phyloP scores from a whole-genome alignment of 768 basidiomycete species.

The Xerocomellus chrysenteron region DNA sequence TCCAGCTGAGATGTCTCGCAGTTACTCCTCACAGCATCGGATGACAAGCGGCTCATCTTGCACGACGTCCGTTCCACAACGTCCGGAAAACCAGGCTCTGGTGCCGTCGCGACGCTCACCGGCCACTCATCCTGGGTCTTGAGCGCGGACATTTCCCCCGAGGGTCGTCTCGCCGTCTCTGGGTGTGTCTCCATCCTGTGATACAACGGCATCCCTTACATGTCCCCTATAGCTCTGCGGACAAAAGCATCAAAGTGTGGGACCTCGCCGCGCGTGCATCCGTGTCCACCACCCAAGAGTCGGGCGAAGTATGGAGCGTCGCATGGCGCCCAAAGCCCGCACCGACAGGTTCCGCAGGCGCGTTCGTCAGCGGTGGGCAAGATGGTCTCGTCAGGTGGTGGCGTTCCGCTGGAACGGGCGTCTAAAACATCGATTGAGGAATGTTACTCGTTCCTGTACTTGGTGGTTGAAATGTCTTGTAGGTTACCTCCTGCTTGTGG shows the following conservation, averaged over 20 bases:
- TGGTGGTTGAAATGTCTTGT: slow-evolving; percentile 2
- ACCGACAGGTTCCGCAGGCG: slow-evolving; percentile 53
- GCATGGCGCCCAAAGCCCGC: slow-evolving; percentile 73
- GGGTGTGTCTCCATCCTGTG: slow-evolving; percentile 52
- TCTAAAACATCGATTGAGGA: not conserved
- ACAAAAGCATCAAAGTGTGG: slow-evolving; percentile 87
- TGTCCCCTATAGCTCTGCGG: slow-evolving; percentile 59
- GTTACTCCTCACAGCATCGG: slow-evolving; percentile 87
- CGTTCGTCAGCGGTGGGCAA: slow-evolving; percentile 71
- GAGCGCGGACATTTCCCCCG: slow-evolving; percentile 77
- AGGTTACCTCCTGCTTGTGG: not conserved
- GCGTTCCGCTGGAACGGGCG: slow-evolving; percentile 61
- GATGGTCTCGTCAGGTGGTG: slow-evolving; percentile 77
- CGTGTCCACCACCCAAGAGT: slow-evolving; percentile 76
- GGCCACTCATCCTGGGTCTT: slow-evolving; percentile 94
- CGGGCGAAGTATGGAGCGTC: slow-evolving; percentile 81
- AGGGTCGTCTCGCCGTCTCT: slow-evolving; percentile 74
- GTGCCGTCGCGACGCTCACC: slow-evolving; percentile 79
- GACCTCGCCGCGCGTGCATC: slow-evolving; percentile 71
- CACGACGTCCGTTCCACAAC: slow-evolving; percentile 82
- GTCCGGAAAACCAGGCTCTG: slow-evolving; percentile 58
- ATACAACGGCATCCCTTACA: not conserved
- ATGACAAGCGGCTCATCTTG: slow-evolving; percentile 87
- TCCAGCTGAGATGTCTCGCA: slow-evolving; percentile 30
- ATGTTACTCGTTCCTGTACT: not conserved